These are phyloP conservation scores for Alternaria infectoria DNA, from an alignment of 2,329 filamentous ascomycete genomes.

Conservation along the genomic window DNA sequence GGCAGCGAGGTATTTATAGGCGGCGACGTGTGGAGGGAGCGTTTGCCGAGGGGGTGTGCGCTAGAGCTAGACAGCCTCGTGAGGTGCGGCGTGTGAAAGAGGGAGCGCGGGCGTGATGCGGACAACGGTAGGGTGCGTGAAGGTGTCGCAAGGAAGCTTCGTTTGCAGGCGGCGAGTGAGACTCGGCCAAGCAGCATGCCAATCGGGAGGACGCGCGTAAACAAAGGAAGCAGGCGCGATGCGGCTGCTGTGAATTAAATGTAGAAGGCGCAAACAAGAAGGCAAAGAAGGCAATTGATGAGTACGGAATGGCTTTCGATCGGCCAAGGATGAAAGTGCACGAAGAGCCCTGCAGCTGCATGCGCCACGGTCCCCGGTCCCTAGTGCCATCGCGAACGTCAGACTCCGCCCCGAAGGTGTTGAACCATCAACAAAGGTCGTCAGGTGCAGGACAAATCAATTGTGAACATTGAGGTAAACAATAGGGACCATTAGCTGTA, in stretches of 20 bases:
- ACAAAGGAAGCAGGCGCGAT: conserved; percentile 5
- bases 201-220: conserved; percentile 6
- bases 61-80: neutral
- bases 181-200: conserved; percentile 41
- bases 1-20: conserved; percentile 16
- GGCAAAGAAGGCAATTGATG: conserved; percentile 1
- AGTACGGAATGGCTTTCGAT: neutral
- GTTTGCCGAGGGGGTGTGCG: conserved; percentile 12
- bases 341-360: conserved; percentile 25
- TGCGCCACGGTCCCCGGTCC: conserved; percentile 12
- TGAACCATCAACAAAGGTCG: neutral
- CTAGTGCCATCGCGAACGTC: conserved; percentile 4
- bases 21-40: conserved; percentile 6
- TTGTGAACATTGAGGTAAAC: neutral
- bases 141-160: conserved; percentile 28
- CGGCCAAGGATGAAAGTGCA: conserved; percentile 9
- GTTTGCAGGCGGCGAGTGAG: conserved; percentile 38
- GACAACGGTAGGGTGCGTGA: conserved; percentile 11
- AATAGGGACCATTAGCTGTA: neutral
- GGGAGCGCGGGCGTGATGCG: conserved; percentile 10
- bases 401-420: neutral
- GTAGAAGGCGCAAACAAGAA: conserved; percentile 4
- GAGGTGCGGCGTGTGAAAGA: conserved; percentile 1
- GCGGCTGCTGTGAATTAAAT: conserved; percentile 9
- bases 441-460: neutral